phyloP scores from a whole-genome alignment of 1,139 yeast species.

The Hanseniaspora uvarum region DNA sequence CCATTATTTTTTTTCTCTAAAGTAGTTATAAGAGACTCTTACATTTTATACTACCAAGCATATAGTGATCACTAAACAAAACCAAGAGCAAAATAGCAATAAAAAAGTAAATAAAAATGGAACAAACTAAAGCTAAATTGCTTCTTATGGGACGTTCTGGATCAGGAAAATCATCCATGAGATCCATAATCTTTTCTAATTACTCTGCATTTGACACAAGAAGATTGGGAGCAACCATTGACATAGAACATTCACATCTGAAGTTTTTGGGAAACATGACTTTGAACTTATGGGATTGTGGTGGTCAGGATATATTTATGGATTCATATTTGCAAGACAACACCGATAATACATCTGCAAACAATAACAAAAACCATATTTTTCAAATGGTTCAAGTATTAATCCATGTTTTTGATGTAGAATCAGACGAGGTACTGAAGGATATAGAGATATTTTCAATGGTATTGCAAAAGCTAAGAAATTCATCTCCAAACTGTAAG shows the following conservation, averaged over 20 bases:
- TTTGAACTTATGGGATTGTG: conserved; percentile 94
- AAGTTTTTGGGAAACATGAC: conserved; percentile 93
- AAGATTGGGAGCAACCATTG: conserved; percentile 91
- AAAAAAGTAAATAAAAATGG: not conserved
- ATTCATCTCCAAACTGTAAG: conserved; percentile 82
- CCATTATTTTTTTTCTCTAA: too few relatives aligned
- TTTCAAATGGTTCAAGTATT: conserved; percentile 96
- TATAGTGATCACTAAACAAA: too few relatives aligned
- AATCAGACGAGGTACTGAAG: conserved; percentile 78
- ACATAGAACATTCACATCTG: conserved; percentile 91
- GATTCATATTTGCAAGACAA: conserved; percentile 83
- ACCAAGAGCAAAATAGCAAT: not conserved
- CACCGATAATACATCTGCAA: not conserved
- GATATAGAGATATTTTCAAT: conserved; percentile 87
- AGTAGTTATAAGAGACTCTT: too few relatives aligned
- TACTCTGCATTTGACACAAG: conserved; percentile 95
- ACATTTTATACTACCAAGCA: too few relatives aligned
- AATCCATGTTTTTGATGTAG: conserved; percentile 94
- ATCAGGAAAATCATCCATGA: conserved; percentile 94
- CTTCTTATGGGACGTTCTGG: conserved; percentile 77
- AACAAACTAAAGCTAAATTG: conserved; percentile 22
- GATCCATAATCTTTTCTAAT: conserved; percentile 87
- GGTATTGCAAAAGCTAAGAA: conserved; percentile 69
- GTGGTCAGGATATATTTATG: conserved; percentile 95
- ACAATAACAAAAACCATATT: conserved; percentile 55